phyloP scores from a whole-genome alignment of 768 basidiomycete genomes.

The Xerocomus brunneocitrinus region DNA sequence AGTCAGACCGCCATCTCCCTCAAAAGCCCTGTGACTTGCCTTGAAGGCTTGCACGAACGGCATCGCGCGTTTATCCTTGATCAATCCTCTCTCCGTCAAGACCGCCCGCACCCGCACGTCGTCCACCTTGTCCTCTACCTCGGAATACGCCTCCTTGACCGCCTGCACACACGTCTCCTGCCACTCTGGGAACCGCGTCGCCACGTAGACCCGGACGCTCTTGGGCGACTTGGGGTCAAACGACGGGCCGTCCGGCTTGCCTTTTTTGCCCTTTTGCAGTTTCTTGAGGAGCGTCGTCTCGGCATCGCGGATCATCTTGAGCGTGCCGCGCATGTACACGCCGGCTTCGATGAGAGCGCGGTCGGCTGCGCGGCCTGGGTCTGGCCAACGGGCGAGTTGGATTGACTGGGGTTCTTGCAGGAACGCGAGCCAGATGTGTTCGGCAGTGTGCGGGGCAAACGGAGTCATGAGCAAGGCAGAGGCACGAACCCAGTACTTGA shows the following conservation, averaged over 20 bases:
- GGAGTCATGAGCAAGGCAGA: conserved; percentile 81
- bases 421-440: conserved; percentile 80
- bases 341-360: conserved; percentile 64
- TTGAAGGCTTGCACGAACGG: conserved; percentile 93
- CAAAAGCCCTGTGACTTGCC: conserved; percentile 38
- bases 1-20: not conserved
- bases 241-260: conserved; percentile 37
- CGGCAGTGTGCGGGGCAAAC: conserved; percentile 90
- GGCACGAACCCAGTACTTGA: conserved; percentile 77
- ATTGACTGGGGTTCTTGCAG: conserved; percentile 72
- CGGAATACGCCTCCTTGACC: conserved; percentile 63
- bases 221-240: conserved; percentile 88
- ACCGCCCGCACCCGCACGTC: conserved; percentile 71
- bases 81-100: conserved; percentile 66
- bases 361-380: conserved; percentile 56
- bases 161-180: conserved; percentile 78
- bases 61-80: conserved; percentile 96
- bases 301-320: conserved; percentile 88
- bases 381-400: conserved; percentile 83
- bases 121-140: conserved; percentile 62
- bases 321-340: conserved; percentile 83
- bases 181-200: conserved; percentile 90
- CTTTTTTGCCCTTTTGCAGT: conserved; percentile 71
- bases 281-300: conserved; percentile 77
- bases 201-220: conserved; percentile 84